These are phyloP conservation scores for Mycena albidolilacea DNA, from an alignment of 768 basidiomycete species.

Conservation along the genomic window DNA sequence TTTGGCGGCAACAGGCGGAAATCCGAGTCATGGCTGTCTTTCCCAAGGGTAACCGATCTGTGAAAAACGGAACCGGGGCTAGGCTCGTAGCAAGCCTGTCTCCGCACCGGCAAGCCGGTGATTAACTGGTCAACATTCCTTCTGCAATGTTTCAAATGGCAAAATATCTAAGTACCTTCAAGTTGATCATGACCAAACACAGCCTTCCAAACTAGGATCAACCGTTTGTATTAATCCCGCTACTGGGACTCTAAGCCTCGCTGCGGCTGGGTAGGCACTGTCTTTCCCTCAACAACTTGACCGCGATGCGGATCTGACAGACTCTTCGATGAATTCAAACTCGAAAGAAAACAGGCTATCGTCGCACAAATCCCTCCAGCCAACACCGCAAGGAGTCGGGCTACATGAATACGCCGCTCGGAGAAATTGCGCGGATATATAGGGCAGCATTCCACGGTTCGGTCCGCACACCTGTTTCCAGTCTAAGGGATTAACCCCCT, in stretches of 20 bases:
- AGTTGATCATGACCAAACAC: no score
- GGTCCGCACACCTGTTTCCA: background rate
- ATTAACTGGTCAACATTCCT: background rate
- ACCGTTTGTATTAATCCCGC: no score
- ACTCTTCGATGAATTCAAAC: slow-evolving; percentile 1
- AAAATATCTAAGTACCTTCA: background rate
- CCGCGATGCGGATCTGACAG: background rate
- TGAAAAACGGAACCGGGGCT: background rate
- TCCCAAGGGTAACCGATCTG: background rate
- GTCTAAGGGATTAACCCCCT: slow-evolving; percentile 8
- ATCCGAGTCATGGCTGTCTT: background rate
- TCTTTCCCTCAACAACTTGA: slow-evolving; percentile 8
- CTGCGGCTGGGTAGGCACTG: background rate
- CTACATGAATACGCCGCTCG: background rate
- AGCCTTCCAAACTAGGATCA: no score
- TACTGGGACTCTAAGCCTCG: background rate
- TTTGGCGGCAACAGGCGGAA: slow-evolving; percentile 1
- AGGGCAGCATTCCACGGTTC: slow-evolving; percentile 6
- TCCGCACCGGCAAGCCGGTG: no score
- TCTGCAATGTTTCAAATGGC: background rate
- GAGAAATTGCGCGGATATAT: slow-evolving; percentile 3
- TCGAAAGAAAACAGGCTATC: slow-evolving; percentile 6
- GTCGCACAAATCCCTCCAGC: background rate
- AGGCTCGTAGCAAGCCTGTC: background rate
- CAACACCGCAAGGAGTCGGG: background rate